Evolutionary conservation across 140 eudicot species (phyloP), one percentile per base, ranked within the genome.

Genomic region (Oenanthe javanica): DNA sequence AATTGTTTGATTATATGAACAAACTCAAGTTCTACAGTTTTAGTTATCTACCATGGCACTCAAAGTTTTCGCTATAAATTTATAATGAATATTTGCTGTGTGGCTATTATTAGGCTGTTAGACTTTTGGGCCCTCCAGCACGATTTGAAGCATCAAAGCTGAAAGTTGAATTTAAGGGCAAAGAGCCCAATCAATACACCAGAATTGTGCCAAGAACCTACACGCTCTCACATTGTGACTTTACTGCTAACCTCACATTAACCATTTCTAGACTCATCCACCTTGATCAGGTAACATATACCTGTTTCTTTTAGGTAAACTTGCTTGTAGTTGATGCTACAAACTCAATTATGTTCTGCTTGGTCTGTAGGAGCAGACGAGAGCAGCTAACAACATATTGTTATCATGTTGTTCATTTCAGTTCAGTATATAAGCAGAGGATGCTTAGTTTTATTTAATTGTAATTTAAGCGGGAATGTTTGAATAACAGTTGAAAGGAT

Each of bases 161-260:
- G 79, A 85, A 89, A 77, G 96, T 94, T 73, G 82, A 85, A 64
- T 94, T 92, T 63, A 83, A 86, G 72, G 98, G 97, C 78, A 84
- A 89, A 80, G 88, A 92, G 73, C 78, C 83, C 23, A 83, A 89
- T 61, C 81, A 83, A 14, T 80, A 81, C 84, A 74, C 88, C 64
- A 85, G 93, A 66, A 76, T 94, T 51, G 74, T 89, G 71, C 98
- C 98, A 72, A 94, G 98, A 84, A 92, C 89, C 50, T 94, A 92
- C 85, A 94, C 85, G 38, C 96, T 94, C 71, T 94, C 98, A 19
- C 98, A 94, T 77, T 94, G 98, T n/a, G 98, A 94, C 88, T 92
- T 94, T 81, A 94, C 97, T 6, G 98, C 97, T 73, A 72, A 94
- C 83, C 84, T 94, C 31, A 94, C 97, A 21, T 82, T 94, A 81